These are phyloP conservation scores for Entrophospora sp. DNA, from an alignment of 192 early-diverging fungal species.

Conservation along the genomic window DNA sequence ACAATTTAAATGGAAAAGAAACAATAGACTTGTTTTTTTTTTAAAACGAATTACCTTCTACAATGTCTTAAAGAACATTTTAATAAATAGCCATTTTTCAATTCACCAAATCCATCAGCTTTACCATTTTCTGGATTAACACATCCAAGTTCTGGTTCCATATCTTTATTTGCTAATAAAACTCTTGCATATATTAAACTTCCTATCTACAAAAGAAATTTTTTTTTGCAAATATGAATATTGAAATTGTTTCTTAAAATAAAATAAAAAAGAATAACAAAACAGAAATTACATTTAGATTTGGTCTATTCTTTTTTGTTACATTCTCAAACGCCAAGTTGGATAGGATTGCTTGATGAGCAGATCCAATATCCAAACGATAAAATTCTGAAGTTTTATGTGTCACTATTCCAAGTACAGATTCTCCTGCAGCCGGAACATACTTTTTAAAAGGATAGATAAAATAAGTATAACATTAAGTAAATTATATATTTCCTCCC, in stretches of 20 bases:
- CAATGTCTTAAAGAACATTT: constrained; percentile 71
- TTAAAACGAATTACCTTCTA: constrained; percentile 53
- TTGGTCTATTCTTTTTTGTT: constrained; percentile 82
- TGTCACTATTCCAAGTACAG: constrained; percentile 76
- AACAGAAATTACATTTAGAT: constrained; percentile 45
- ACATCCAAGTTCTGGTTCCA: constrained; percentile 97
- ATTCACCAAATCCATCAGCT: constrained; percentile 84
- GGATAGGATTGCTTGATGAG: constrained; percentile 71
- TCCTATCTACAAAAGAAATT: constrained; percentile 59
- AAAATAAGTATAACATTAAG: background rate
- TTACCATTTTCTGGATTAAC: constrained; percentile 73
- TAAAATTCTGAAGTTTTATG: constrained; percentile 64
- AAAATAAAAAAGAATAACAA: background rate
- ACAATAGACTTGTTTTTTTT: background rate
- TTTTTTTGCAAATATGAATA: background rate
- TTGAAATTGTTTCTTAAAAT: background rate
- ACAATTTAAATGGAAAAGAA: background rate
- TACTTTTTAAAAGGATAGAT: constrained; percentile 47
- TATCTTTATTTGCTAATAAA: constrained; percentile 80
- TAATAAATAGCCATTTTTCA: constrained; percentile 70
- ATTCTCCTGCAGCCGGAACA: constrained; percentile 76
- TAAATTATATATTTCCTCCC: too few relatives aligned
- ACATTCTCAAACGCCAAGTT: constrained; percentile 89
- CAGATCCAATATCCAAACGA: constrained; percentile 85
- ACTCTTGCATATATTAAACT: constrained; percentile 81